phyloP scores from a whole-genome alignment of 768 basidiomycete species.

The Xanthoconium purpureum region DNA sequence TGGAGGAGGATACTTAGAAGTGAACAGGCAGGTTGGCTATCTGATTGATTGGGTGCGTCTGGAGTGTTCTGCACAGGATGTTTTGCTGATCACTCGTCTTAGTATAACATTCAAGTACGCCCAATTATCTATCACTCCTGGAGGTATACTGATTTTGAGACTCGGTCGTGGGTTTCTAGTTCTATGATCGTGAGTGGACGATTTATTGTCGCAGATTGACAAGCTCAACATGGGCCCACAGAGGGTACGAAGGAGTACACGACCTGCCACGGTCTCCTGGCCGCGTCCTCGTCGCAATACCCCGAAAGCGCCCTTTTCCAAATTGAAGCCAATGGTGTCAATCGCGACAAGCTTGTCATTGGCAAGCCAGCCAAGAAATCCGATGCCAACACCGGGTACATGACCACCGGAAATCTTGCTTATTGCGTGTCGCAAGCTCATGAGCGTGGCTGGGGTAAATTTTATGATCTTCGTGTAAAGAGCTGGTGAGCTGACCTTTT shows the following conservation, averaged over 20 bases:
- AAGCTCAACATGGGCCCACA: conserved; percentile 1
- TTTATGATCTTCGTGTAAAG: neutral
- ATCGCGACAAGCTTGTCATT: conserved; percentile 48
- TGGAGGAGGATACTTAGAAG: conserved; percentile 40
- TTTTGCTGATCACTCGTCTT: neutral
- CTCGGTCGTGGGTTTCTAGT: neutral
- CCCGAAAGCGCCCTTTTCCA: conserved; percentile 43
- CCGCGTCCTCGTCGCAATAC: conserved; percentile 36
- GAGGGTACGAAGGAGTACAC: conserved; percentile 38
- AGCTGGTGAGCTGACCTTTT: too few species aligned
- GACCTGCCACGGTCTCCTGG: conserved; percentile 38
- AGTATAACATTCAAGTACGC: neutral
- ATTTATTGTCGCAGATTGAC: neutral
- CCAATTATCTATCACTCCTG: neutral
- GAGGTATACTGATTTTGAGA: too few species aligned
- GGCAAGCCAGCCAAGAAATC: conserved; percentile 47
- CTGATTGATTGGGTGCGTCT: conserved; percentile 43
- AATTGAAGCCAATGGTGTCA: conserved; percentile 42
- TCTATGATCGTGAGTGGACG: neutral
- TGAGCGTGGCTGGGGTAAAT: conserved; percentile 66
- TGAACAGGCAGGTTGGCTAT: conserved; percentile 38
- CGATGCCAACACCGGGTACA: conserved; percentile 44
- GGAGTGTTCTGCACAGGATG: neutral
- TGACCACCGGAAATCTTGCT: conserved; percentile 52
- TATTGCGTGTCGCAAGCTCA: conserved; percentile 41